Evolutionary conservation across 2,329 filamentous ascomycete species (phyloP), one percentile per base, ranked within the genome.

Genomic region (Talaromyces sp.): DNA sequence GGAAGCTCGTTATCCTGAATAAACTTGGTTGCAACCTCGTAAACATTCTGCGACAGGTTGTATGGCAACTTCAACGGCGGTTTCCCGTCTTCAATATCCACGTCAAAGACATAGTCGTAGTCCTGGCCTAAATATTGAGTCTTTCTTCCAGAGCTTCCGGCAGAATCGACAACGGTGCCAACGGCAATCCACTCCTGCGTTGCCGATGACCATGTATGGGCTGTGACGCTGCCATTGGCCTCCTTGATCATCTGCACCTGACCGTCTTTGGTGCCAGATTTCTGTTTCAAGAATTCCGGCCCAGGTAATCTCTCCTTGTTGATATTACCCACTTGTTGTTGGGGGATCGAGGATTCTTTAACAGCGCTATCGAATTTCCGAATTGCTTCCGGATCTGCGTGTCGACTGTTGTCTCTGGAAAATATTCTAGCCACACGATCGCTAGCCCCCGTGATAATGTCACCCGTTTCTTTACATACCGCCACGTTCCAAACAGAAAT

Each of bases 101-200:
- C 93, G 70, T 97, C 93, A 67, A 98, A 98, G 9, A 99, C 93
- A 69, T 89, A 97, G 71, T 99, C 95, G 73, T 96, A 99, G 63
- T 93, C 90, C 71, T 96, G 86, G 32, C 93, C 93, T 1, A 90
- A 81, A 71, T 93, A 89, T 61, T 87, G 82, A 8, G 86, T 85
- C 76, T 93, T 92, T 61, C 86, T 86, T 11, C 91, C 90, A 65
- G 87, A 91, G 71, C 91, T 96, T 41, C 89, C 91, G 5, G 89
- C 90, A 3, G 91, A 86, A 67, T 96, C 91, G 11, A 98, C 95
- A 0, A 99, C 93, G 0, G 92, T 96, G n/a, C 95, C 95, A 9
- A 98, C 89, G 64, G 89, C 89, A 60, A 91, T 81, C 93, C 93
- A 97, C 71, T 92, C 82, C 56, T 86, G 82, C 63, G 88, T 82